phyloP scores from a whole-genome alignment of 1,284 basidiomycete species.

The Ceratobasidium sp. region DNA sequence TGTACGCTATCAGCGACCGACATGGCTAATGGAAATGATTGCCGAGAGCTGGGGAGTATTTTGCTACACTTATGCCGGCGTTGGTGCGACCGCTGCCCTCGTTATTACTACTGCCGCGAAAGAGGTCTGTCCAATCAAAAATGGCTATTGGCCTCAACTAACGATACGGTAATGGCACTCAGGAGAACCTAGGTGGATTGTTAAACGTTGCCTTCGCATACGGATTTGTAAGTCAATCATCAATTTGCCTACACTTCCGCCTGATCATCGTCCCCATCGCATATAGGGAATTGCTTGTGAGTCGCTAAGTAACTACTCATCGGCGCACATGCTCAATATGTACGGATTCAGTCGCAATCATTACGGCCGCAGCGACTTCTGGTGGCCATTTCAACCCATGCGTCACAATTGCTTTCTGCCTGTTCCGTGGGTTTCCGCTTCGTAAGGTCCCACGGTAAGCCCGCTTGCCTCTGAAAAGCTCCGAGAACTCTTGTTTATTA shows the following conservation, averaged over 20 bases:
- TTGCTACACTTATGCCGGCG: slow-evolving; percentile 63
- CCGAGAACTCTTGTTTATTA: background rate
- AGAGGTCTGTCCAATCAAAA: slow-evolving; percentile 45
- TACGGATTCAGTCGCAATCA: slow-evolving; percentile 16
- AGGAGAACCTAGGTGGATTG: slow-evolving; percentile 44
- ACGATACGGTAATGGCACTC: slow-evolving; percentile 5
- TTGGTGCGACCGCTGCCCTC: slow-evolving; percentile 64
- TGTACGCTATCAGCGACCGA: slow-evolving; percentile 47
- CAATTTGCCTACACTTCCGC: background rate
- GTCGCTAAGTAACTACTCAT: background rate
- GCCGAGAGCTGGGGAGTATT: slow-evolving; percentile 53
- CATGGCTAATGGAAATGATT: slow-evolving; percentile 43
- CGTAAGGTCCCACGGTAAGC: slow-evolving; percentile 54
- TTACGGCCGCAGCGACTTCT: slow-evolving; percentile 55
- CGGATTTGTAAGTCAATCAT: slow-evolving; percentile 45
- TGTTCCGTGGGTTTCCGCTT: slow-evolving; percentile 64
- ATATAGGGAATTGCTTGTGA: slow-evolving; percentile 32
- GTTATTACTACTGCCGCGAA: slow-evolving; percentile 59
- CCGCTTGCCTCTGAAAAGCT: background rate
- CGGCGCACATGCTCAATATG: background rate
- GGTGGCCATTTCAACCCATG: slow-evolving; percentile 70
- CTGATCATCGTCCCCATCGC: background rate
- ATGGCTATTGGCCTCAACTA: slow-evolving; percentile 3
- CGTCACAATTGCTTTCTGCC: slow-evolving; percentile 60
- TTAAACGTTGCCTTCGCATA: slow-evolving; percentile 70